Percentiles rank a stretch among this genome's conserved stretches.
These are phyloP conservation scores for Phytophthora lateralis DNA, from an alignment of 352 stramenopile species.

Conservation along the genomic window DNA sequence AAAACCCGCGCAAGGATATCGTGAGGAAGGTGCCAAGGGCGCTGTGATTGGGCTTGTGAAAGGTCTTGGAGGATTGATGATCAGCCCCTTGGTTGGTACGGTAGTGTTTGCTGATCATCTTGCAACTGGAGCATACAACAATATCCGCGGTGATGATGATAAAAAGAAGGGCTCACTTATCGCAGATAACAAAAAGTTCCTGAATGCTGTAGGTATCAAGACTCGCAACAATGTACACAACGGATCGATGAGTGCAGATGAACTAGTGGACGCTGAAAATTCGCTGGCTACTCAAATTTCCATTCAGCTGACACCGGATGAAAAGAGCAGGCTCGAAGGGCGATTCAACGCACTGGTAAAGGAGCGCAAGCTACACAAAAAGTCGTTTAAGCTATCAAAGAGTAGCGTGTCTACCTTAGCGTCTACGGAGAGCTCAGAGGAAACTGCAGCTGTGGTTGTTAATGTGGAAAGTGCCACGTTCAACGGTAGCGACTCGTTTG, in stretches of 20 bases:
- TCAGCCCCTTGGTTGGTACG: slow-evolving; percentile 58
- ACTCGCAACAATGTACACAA: slow-evolving; percentile 51
- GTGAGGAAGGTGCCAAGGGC: slow-evolving; percentile 61
- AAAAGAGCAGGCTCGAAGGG: slow-evolving; percentile 43
- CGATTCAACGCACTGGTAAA: slow-evolving; percentile 50
- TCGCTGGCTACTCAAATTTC: slow-evolving; percentile 40
- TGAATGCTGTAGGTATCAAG: slow-evolving; percentile 46
- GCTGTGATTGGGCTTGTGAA: slow-evolving; percentile 67
- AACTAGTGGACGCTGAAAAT: slow-evolving; percentile 39
- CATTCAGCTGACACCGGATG: slow-evolving; percentile 45
- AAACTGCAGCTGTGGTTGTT: slow-evolving; percentile 13
- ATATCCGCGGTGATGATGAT: slow-evolving; percentile 42
- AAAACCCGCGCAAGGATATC: slow-evolving; percentile 61
- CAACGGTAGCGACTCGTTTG: slow-evolving; percentile 38
- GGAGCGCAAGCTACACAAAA: slow-evolving; percentile 34
- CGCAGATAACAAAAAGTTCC: slow-evolving; percentile 47
- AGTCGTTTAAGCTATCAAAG: slow-evolving; percentile 26
- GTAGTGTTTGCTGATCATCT: slow-evolving; percentile 72
- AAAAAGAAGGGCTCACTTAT: slow-evolving; percentile 58
- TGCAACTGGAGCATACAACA: slow-evolving; percentile 68
- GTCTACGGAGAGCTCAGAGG: slow-evolving; percentile 8
- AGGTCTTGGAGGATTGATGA: slow-evolving; percentile 55
- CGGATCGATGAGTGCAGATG: slow-evolving; percentile 55
- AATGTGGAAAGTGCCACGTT: slow-evolving; percentile 35
- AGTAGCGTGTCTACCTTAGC: neutral